Evolutionary conservation across 2,329 filamentous ascomycete genomes (phyloP), one percentile per base, ranked within the genome.

Genomic region (Penicillium hesseltinei): DNA sequence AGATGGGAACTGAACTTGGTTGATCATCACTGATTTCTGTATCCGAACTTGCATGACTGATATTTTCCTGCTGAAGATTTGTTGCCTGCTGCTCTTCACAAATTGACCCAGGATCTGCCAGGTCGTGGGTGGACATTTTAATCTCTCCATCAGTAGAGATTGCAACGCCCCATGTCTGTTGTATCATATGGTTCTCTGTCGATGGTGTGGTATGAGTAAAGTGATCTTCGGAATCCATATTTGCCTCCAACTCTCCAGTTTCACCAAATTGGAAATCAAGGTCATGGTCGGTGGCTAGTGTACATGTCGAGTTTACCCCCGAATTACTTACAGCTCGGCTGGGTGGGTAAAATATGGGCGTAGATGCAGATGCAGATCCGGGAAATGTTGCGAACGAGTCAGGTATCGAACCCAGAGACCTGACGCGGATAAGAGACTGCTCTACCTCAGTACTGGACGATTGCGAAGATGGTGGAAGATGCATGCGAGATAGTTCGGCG

Each of bases 401-500:
- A 9, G 11, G 15, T 1, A 23, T 19, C 4, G 40, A 44, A 19
- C 5, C 5, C 1, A 38, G 5, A 11, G 38, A 21, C 21, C 25
- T 7, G 7, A 19, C 19, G 2, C 9, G 29, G 13, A 36, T 2
- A 31, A 29, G 33, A 17, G 53, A 15, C 10, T 23, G 23, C 23
- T 1, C 31, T 5, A n/a, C 15, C 1, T 23, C 23, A 2, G 3
- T 11, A 3, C 21, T 29, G n/a, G 11, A n/a, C 0, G 35, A 42
- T 23, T 40, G 21, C 17, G 50, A 52, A 21, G 39, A 8, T 5
- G 39, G 31, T 29, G 49, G 38, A 35, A 25, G 21, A 35, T 45
- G 21, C n/a, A 53, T 59, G 31, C 64, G 62, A 33, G 58, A 61
- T 4, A 66, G 38, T n/a, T 55, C 51, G 43, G 56, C 23, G 2